Base-by-base conservation (phyloP, 2,329 filamentous ascomycete genomes). In the Graphilbum ipis-grandicollis region DNA sequence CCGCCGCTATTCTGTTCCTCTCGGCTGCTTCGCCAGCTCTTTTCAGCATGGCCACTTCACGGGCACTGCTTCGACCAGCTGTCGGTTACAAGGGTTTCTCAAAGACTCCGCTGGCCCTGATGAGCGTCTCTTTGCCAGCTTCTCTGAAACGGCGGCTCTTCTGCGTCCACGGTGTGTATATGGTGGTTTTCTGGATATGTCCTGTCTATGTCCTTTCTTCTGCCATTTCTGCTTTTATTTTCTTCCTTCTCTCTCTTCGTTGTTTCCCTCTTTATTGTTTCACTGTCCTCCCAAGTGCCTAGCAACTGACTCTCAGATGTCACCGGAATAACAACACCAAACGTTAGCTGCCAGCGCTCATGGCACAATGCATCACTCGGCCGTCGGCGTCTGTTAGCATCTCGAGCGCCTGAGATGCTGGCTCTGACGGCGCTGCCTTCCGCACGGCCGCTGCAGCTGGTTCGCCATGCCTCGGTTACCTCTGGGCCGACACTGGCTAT, bases 291-390 rank as follows among this genome's bases (percentile, higher is more conserved):
- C n/a, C n/a, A n/a, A n/a, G n/a, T n/a, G n/a, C n/a, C n/a, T n/a
- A n/a, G n/a, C n/a, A n/a, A n/a, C n/a, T n/a, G n/a, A n/a, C n/a
- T n/a, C n/a, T n/a, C n/a, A n/a, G n/a, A n/a, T n/a, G n/a, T n/a
- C n/a, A n/a, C n/a, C n/a, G n/a, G 15, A 30, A 15, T 13, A 30
- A 13, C 30, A 19, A 3, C 23, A 14, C 14, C 28, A 29, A 10
- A n/a, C n/a, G n/a, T n/a, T 21, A 12, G 19, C 17, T 17, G 31
- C 39, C 40, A 36, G 41, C 39, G 43, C 37, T 39, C 57, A 43
- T 63, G 59, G 58, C 55, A 61, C 43, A 54, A 50, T 43, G 56
- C 56, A 18, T 55, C 56, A 17, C 43, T 46, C 19, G 44, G 50
- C 23, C 41, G 49, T 35, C 40, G 42, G 50, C 17, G 48, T 52